These are phyloP conservation scores for Chrysosporium keratinophilum DNA, from an alignment of 2,329 filamentous ascomycete genomes.

Conservation along the genomic window DNA sequence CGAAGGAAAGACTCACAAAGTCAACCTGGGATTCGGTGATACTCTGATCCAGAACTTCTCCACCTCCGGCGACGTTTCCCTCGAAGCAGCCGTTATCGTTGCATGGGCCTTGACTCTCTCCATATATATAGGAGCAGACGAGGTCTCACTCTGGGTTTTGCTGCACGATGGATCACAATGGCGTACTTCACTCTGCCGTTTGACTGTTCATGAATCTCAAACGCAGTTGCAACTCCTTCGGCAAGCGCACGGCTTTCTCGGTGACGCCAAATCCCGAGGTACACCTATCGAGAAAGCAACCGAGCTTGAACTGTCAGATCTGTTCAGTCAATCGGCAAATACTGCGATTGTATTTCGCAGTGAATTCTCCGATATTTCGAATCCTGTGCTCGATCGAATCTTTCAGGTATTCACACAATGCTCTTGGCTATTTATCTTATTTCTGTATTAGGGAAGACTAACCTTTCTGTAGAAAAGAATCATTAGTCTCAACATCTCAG, in stretches of 20 bases:
- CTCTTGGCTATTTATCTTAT: too few species aligned
- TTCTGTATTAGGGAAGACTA: too few species aligned
- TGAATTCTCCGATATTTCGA: not conserved
- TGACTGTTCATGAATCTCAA: slow-evolving; percentile 1
- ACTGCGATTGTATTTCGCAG: not conserved
- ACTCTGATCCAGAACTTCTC: not conserved
- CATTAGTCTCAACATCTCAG: not conserved
- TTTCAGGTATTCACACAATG: not conserved
- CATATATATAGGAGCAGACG: slow-evolving; percentile 2
- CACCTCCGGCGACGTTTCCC: slow-evolving; percentile 49
- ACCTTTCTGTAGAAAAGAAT: not conserved
- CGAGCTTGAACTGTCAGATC: not conserved
- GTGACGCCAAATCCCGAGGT: not conserved
- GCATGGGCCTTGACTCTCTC: slow-evolving; percentile 2
- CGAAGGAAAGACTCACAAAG: not conserved
- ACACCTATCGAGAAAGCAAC: not conserved
- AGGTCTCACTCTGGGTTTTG: slow-evolving; percentile 7
- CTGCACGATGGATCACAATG: not conserved
- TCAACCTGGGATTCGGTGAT: not conserved
- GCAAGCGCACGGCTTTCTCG: not conserved
- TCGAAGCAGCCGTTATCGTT: slow-evolving; percentile 52
- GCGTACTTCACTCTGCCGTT: slow-evolving; percentile 5
- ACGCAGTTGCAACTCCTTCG: slow-evolving; percentile 6
- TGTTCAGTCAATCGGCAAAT: not conserved
- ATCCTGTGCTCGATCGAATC: not conserved